Evolutionary conservation across 2,329 filamentous ascomycete species (phyloP), one percentile per base, ranked within the genome.

Genomic region (Colletotrichum melonis): DNA sequence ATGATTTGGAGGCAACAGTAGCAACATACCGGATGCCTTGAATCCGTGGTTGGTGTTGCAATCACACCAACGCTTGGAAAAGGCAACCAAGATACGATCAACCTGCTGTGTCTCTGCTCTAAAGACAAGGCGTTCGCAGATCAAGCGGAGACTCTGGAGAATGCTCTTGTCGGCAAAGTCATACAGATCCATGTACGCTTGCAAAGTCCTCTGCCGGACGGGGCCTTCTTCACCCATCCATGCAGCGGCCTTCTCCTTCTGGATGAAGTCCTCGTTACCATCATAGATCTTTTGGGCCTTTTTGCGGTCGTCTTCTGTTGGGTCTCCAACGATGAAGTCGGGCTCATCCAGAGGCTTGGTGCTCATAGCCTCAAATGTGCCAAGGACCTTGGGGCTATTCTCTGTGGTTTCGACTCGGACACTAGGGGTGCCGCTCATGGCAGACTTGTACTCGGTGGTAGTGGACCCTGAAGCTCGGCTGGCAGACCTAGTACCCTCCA

Each of bases 91-190:
- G 72, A 99, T 96, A 42, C 97, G 93, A 81, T 99, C 97, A 24
- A 99, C 94, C 82, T 99, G 96, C 83, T 99, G 97, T 3, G 95
- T 97, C 84, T 99, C 97, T 54, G 94, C 97, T 76, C 94, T 94
- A 70, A 99, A 87, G 5, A 97, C 88, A 28, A 98, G 87, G 38
- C 94, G 92, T 66, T 90, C 90, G 81, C 97, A 99, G 30, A 99
- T 88, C 73, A 92, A 90, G 30, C 97, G 92, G 75, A 98, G 87
- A 8, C 94, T 91, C 49, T 89, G 87, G 19, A 98, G 88, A 60
- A 98, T 92, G 81, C 94, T 97, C 78, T 93, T 88, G 77, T 93
- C 92, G 8, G 90, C 86, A 85, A 97, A 98, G 80, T 98, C 93
- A 80, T 96, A 98, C 12, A 98, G 86, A 74, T 95, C 92, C 93